Evolutionary conservation across 768 basidiomycete genomes (phyloP).

Genomic region (Tricholoma sp.): DNA sequence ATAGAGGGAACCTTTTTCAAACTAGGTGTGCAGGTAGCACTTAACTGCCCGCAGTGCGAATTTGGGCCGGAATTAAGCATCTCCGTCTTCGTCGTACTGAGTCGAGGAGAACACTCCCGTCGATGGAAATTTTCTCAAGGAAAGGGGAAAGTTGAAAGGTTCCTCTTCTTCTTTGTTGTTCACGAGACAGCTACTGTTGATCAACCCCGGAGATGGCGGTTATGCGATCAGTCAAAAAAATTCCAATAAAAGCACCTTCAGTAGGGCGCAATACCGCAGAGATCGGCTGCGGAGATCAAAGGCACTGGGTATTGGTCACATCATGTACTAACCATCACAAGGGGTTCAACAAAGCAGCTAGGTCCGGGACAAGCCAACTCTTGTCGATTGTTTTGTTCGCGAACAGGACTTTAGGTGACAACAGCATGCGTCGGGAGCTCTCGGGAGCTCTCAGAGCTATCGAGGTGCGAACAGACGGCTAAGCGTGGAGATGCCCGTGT

Average conservation of each 20-base stretch:
- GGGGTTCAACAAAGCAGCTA: neutral
- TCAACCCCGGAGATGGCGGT: neutral
- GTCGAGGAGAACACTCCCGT: neutral
- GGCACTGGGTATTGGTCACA: conserved; percentile 1
- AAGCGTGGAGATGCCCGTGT: neutral
- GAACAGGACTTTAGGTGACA: neutral
- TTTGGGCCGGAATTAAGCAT: neutral
- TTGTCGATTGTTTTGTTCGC: neutral
- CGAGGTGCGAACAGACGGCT: neutral
- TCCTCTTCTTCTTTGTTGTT: neutral
- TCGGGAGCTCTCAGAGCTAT: neutral
- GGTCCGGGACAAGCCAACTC: neutral
- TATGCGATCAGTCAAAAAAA: neutral
- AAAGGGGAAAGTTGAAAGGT: neutral
- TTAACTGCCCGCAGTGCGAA: too few species aligned
- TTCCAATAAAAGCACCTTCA: neutral
- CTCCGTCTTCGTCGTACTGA: neutral
- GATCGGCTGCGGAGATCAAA: neutral
- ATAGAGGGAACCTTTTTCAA: too few species aligned
- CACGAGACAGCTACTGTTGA: neutral
- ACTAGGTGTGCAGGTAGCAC: too few species aligned
- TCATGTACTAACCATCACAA: neutral
- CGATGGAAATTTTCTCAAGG: neutral
- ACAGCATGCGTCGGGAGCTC: neutral
- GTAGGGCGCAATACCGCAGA: neutral